Percentiles rank a stretch among this genome's conserved stretches.
These are phyloP conservation scores for Serendipita sp. DNA, from an alignment of 768 basidiomycete species.

Conservation along the genomic window DNA sequence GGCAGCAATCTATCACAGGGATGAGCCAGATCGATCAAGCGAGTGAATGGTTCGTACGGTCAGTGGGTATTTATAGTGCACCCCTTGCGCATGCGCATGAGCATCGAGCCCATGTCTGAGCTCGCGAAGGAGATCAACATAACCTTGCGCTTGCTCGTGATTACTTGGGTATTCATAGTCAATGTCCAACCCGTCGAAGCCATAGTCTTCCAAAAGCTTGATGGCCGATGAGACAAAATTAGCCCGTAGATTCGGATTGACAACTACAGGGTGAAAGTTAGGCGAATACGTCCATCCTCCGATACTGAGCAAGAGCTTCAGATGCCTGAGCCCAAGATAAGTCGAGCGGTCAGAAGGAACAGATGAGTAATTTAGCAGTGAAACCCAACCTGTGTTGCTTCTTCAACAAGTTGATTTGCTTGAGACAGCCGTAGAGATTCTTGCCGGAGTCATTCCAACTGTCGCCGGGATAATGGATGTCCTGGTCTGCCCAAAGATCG, in stretches of 20 bases:
- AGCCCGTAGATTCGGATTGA: conserved; percentile 41
- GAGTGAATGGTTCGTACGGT: conserved; percentile 35
- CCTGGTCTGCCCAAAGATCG: conserved; percentile 89
- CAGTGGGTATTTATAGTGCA: conserved; percentile 49
- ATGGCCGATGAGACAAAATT: conserved; percentile 74
- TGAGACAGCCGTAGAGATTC: conserved; percentile 93
- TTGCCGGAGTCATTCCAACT: conserved; percentile 84
- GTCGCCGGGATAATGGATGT: conserved; percentile 92
- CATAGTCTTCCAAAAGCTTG: conserved; percentile 72
- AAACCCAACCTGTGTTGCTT: conserved; percentile 69
- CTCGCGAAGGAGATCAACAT: conserved; percentile 65
- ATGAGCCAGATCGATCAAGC: neutral
- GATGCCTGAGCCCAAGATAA: conserved; percentile 15
- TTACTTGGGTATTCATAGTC: conserved; percentile 89
- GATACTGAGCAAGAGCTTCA: conserved; percentile 52
- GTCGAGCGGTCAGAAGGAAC: neutral
- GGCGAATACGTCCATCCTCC: conserved; percentile 94
- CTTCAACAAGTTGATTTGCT: conserved; percentile 84
- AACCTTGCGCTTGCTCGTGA: conserved; percentile 63
- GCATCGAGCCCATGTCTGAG: conserved; percentile 60
- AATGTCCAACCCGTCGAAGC: conserved; percentile 79
- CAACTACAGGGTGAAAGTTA: conserved; percentile 69
- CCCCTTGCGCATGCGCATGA: conserved; percentile 49
- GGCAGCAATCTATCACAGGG: conserved; percentile 56
- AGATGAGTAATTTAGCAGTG: conserved; percentile 19